Evolutionary conservation across 176 grass and related monocot genomes (phyloP).

Genomic region (Hordeum marinum): DNA sequence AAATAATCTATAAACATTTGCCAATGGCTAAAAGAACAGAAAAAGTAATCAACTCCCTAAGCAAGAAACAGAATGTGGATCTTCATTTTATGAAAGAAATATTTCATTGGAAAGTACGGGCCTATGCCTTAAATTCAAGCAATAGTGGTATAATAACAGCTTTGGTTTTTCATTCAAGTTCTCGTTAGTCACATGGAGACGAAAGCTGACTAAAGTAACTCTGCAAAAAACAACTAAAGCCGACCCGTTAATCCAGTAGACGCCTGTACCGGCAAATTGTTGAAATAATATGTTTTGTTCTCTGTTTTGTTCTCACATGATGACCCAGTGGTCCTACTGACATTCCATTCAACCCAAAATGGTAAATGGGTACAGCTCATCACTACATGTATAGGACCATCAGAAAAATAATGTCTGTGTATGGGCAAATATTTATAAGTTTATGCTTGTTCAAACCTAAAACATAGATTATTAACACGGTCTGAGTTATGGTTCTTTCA

Average conservation of each 20-base stretch:
- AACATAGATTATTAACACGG: not conserved
- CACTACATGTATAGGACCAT: slow-evolving; percentile 1
- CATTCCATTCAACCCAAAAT: slow-evolving; percentile 25
- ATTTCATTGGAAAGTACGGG: not conserved
- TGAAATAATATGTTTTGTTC: not conserved
- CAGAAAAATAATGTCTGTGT: not conserved
- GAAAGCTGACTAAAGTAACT: not conserved
- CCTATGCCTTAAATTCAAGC: not conserved
- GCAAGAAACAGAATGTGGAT: not conserved
- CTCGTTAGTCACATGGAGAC: not conserved
- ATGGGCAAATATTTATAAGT: not conserved
- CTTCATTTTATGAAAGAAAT: not conserved
- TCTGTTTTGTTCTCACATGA: not conserved
- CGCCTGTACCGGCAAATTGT: not conserved
- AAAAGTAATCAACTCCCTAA: not conserved
- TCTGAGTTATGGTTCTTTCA: not conserved
- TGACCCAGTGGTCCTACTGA: not conserved
- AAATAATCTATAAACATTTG: not conserved
- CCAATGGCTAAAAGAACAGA: slow-evolving; percentile 12
- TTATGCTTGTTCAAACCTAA: not conserved
- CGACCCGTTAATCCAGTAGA: not conserved
- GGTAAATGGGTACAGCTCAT: not conserved
- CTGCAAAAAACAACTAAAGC: not conserved
- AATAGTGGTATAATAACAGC: not conserved
- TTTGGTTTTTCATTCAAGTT: slow-evolving; percentile 4